Conservation (phyloP, 2,329 filamentous ascomycete genomes). For the Botrytis fabae region DNA sequence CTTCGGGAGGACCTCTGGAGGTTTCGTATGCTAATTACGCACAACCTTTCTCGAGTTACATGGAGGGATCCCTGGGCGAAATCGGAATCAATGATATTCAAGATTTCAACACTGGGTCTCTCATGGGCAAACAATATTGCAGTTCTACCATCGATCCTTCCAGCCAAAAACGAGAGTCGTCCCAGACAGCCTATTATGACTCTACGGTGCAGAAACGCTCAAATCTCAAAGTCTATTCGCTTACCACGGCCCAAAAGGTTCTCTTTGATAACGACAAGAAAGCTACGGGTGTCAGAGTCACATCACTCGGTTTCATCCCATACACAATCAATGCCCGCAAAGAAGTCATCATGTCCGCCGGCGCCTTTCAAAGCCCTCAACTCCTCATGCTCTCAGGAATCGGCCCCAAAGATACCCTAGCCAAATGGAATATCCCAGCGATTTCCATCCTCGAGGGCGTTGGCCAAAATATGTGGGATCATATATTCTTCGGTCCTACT, state of each 20-base stretch:
- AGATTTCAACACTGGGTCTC: slow-evolving; percentile 6
- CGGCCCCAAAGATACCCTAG: slow-evolving; percentile 47
- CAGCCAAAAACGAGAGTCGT: not conserved
- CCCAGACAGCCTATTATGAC: slow-evolving; percentile 14
- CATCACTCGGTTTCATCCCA: not conserved
- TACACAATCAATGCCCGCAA: slow-evolving; percentile 31
- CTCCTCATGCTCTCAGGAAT: slow-evolving; percentile 52
- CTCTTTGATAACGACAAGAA: slow-evolving; percentile 42
- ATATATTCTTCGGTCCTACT: slow-evolving; percentile 9
- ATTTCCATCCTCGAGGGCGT: slow-evolving; percentile 51
- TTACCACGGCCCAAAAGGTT: slow-evolving; percentile 47
- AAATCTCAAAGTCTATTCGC: slow-evolving; percentile 44
- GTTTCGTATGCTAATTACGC: slow-evolving; percentile 46
- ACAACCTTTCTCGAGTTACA: slow-evolving; percentile 37
- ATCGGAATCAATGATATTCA: slow-evolving; percentile 35
- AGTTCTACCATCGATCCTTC: slow-evolving; percentile 11
- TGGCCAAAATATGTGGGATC: slow-evolving; percentile 50
- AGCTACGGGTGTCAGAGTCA: slow-evolving; percentile 5
- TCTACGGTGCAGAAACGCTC: not conserved
- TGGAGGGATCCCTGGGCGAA: slow-evolving; percentile 45
- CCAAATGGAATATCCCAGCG: slow-evolving; percentile 47
- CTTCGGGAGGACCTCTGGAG: slow-evolving; percentile 41
- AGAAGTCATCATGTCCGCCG: slow-evolving; percentile 48
- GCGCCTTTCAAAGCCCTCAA: slow-evolving; percentile 51
- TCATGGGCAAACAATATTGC: slow-evolving; percentile 15